Evolutionary conservation across 805 yeast species (phyloP).

Genomic region (Hanseniaspora hatyaiensis): DNA sequence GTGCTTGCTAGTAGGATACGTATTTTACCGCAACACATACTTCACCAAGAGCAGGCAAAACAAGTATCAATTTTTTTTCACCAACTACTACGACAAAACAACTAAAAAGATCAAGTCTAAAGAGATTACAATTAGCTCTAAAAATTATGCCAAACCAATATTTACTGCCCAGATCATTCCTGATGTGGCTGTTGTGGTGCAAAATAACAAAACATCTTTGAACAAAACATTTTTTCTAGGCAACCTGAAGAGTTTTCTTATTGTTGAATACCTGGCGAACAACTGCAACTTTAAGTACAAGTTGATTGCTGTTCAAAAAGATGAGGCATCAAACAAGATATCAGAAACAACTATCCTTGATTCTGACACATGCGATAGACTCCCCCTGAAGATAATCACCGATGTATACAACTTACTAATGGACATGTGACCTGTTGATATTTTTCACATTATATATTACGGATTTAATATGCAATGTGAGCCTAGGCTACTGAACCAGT

Average conservation of each 20-base stretch:
- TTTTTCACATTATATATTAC: too few relatives aligned
- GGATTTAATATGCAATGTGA: too few relatives aligned
- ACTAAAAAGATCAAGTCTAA: not conserved
- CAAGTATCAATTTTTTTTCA: too few relatives aligned
- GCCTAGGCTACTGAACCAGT: too few relatives aligned
- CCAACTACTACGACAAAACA: too few relatives aligned
- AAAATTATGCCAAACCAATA: not conserved
- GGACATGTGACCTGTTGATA: too few relatives aligned
- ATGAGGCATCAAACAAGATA: too few relatives aligned
- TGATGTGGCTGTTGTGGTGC: not conserved
- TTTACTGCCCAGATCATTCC: constrained; percentile 5
- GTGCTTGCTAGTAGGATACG: too few relatives aligned
- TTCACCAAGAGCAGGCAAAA: too few relatives aligned
- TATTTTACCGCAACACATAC: too few relatives aligned
- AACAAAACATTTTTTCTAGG: not conserved
- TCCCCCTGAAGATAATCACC: too few relatives aligned
- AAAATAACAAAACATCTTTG: not conserved
- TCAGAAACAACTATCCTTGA: not conserved
- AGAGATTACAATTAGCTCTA: not conserved
- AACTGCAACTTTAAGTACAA: not conserved
- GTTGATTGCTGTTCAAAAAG: not conserved
- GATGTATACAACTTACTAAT: too few relatives aligned
- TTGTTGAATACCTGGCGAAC: constrained; percentile 1
- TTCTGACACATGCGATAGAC: not conserved
- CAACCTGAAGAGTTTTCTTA: not conserved